Evolutionary conservation across 208 protist genomes (phyloP), one percentile per base, ranked within the genome.

Genomic region (Borovskyia barvae): DNA sequence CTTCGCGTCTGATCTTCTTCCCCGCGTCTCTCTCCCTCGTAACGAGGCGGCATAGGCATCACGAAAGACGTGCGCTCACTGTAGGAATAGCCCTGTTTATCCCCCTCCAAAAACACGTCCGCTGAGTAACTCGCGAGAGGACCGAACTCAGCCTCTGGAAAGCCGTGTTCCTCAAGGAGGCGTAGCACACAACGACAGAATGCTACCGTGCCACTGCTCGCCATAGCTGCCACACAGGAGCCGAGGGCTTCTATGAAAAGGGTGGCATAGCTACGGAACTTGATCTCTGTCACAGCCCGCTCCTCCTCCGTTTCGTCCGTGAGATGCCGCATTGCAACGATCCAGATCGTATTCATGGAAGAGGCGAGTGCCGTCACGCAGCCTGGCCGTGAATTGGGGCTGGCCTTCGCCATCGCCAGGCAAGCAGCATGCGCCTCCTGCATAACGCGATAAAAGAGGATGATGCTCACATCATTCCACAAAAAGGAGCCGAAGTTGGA

Each of bases 11-110:
- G 70, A 52, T 88, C 82, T 43, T 77, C 75, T 37, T 92, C 87
- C 0, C 37, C 33, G 5, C 75, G 73, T 56, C 77, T 82, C 47
- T 89, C 82, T 12, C 83, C 83, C 0, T 93, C 82, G 54, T 87
- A 93, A 12, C 86, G 78, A 17, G 72, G 77, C 29, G 80, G 50
- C 43, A 82, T 41, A 28, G 75, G 68, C 19, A 90, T 55, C 9
- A 41, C 40, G 24, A 81, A 20, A 15, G 66, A 66, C 6, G 75
- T 24, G 3, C 87, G 78, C 59, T 74, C 53, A n/a, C 62, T 72
- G 69, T 94, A 94, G 11, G 85, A 85, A 55, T 94, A 94, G n/a
- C 76, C 65, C 33, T 69, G 51, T 20, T 64, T 28, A 33, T 94
- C 77, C 14, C 65, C 67, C 19, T 39, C 25, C 39, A 80, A 69